These are phyloP conservation scores for Auricularia cornea DNA, from an alignment of 768 basidiomycete species.

Conservation along the genomic window DNA sequence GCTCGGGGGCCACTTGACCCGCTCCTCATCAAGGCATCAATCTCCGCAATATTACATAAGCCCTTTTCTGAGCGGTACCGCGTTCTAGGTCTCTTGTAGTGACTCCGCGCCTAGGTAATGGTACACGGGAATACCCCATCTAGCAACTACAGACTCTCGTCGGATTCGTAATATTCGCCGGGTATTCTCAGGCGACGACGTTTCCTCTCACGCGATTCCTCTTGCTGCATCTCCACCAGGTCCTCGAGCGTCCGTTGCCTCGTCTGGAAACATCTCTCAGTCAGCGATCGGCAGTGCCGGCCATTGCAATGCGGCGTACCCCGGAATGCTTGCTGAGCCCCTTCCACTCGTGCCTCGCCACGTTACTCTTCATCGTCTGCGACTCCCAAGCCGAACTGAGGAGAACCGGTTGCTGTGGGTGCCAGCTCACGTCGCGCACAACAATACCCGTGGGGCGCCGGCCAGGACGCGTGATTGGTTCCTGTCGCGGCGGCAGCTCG, in stretches of 20 bases:
- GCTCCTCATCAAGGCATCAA: no score
- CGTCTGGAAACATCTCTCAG: neutral
- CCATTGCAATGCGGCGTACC: neutral
- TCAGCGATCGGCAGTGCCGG: neutral
- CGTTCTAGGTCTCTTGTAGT: no score
- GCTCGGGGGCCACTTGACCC: no score
- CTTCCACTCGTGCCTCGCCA: constrained; percentile 96
- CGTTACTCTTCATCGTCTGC: constrained; percentile 47
- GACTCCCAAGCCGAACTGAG: constrained; percentile 90
- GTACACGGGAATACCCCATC: neutral
- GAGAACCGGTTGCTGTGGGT: constrained; percentile 80
- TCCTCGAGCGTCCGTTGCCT: neutral
- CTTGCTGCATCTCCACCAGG: neutral
- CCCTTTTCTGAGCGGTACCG: no score
- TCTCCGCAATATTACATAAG: no score
- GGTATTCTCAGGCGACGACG: neutral
- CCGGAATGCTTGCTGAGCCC: constrained; percentile 54
- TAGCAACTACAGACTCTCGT: neutral
- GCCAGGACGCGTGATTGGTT: constrained; percentile 13
- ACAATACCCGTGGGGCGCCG: constrained; percentile 34
- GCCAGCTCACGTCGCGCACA: constrained; percentile 95
- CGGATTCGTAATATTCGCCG: neutral
- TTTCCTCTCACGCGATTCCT: neutral
- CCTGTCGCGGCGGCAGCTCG: neutral
- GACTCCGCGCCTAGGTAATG: no score